Evolutionary conservation across 2,329 filamentous ascomycete species (phyloP).

Genomic region (Pseudocercospora crystallina): DNA sequence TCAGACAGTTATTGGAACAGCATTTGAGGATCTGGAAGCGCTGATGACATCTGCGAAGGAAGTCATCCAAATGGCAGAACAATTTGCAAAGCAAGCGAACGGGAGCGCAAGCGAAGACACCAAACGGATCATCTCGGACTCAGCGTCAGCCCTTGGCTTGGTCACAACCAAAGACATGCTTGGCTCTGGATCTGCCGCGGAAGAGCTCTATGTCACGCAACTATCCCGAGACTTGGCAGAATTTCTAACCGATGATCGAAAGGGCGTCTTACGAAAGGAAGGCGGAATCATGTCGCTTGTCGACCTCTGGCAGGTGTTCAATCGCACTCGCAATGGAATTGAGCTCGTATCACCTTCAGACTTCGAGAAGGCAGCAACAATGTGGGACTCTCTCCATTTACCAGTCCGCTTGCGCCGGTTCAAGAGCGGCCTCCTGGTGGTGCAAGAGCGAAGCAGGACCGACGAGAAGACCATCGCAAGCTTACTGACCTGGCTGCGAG

Average conservation of each 20-base stretch:
- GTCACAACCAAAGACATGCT: slow-evolving; percentile 96
- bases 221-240: slow-evolving; percentile 81
- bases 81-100: slow-evolving; percentile 68
- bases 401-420: slow-evolving; percentile 86
- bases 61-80: slow-evolving; percentile 88
- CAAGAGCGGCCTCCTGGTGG: slow-evolving; percentile 90
- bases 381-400: slow-evolving; percentile 85
- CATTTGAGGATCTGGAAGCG: slow-evolving; percentile 94
- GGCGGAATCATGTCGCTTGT: slow-evolving; percentile 88
- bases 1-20: slow-evolving; percentile 84
- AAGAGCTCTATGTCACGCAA: slow-evolving; percentile 86
- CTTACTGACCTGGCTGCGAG: slow-evolving; percentile 73
- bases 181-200: slow-evolving; percentile 68
- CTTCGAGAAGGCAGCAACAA: slow-evolving; percentile 81
- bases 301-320: slow-evolving; percentile 93
- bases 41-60: slow-evolving; percentile 98
- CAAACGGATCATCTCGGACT: slow-evolving; percentile 74
- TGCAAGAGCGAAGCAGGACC: slow-evolving; percentile 82
- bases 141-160: slow-evolving; percentile 78
- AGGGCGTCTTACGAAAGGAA: slow-evolving; percentile 73
- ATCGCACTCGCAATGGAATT: slow-evolving; percentile 86
- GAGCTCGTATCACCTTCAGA: slow-evolving; percentile 90
- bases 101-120: slow-evolving; percentile 62
- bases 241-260: slow-evolving; percentile 81
- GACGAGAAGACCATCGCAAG: slow-evolving; percentile 85